Evolutionary conservation across 305 asterid genomes (phyloP).

Genomic region (Withania somnifera): DNA sequence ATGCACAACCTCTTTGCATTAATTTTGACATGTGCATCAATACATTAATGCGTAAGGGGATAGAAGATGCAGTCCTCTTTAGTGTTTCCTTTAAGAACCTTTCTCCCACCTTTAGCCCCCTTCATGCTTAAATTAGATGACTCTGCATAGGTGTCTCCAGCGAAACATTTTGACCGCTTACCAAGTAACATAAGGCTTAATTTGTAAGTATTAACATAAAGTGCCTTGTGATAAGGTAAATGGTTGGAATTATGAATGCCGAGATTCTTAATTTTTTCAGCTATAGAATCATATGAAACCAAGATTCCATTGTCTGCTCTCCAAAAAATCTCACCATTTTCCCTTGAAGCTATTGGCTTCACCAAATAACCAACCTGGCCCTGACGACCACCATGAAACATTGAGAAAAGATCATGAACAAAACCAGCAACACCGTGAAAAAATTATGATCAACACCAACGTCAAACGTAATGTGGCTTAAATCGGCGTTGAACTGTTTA

Average conservation of each 20-base stretch:
- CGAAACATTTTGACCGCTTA: not conserved
- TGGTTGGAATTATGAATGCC: conserved; percentile 8
- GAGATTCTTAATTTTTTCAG: conserved; percentile 16
- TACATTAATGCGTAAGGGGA: not conserved
- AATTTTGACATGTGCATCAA: not conserved
- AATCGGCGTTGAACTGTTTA: conserved; percentile 10
- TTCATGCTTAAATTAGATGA: not conserved
- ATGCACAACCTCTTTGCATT: not conserved
- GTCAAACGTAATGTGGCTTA: not conserved
- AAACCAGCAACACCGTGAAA: not conserved
- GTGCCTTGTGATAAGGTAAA: not conserved
- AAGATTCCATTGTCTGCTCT: conserved; percentile 20
- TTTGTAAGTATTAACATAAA: not conserved
- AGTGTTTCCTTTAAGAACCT: not conserved
- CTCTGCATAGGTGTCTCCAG: not conserved
- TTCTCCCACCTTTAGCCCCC: not conserved
- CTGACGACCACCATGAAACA: not conserved
- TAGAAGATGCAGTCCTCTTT: not conserved
- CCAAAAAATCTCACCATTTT: conserved; percentile 20
- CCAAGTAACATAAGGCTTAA: not conserved
- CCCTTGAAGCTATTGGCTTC: conserved; percentile 31
- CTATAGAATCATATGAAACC: conserved; percentile 16
- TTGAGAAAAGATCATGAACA: not conserved
- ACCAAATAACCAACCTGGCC: conserved; percentile 10
- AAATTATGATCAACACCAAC: not conserved